Evolutionary conservation across 2,329 filamentous ascomycete species (phyloP), one percentile per base, ranked within the genome.

Genomic region (Chalara sp.): DNA sequence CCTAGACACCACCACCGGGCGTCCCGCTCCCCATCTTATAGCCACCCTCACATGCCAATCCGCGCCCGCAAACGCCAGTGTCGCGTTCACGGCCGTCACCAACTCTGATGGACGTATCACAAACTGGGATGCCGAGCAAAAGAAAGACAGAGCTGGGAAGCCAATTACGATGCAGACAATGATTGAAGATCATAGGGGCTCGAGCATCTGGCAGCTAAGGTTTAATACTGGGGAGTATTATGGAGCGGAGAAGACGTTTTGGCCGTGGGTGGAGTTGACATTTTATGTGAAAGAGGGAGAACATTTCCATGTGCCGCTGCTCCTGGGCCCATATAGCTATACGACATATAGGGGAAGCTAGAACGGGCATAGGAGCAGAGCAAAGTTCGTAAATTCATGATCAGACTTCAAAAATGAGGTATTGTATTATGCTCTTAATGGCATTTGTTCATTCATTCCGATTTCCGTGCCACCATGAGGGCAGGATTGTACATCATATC

Each of bases 321-420:
- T 93, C 66, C 67, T 92, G 70, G 83, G 84, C 56, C 87, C 87
- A 32, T 91, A 84, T 70, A 86, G 84, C 65, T 93, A 89, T 70
- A 87, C 85, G 40, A 92, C 87, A 7, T 93, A 93, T 69, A 74
- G 88, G 45, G 88, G 88, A 12, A 88, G 84, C 66, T 89, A 71
- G 53, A 51, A 12, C 33, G 28, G 44, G 29, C 5, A 13, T 21
- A 21, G 21, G 21, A 21, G 21, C 21, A 21, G 21, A 21, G 3
- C 21, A 21, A 21, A 21, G 21, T 21, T 21, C 21, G 3, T 21
- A 21, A 21, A 21, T 21, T 21, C 21, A 21, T 21, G 21, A 21
- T 21, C 21, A 21, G 21, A 21, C 21, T 21, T 21, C 21, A 21
- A 21, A 21, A 21, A 32, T 37, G 31, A 28, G 46, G n/a, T 31